phyloP scores from a whole-genome alignment of 306 rosid species.

The Quercus engelmannii region DNA sequence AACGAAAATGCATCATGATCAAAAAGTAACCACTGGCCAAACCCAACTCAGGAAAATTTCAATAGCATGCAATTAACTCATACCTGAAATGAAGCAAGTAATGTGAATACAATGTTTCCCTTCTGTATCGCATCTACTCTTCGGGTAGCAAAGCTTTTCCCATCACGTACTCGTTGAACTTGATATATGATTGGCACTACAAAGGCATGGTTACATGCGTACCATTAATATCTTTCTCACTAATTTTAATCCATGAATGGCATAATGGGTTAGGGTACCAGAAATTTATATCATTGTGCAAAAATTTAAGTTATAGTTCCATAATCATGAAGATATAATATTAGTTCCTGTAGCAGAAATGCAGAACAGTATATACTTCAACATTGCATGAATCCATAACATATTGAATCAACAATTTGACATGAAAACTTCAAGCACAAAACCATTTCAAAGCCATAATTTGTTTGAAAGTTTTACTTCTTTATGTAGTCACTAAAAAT shows the following conservation, averaged over 20 bases:
- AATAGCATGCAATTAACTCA: background rate
- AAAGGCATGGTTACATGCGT: slow-evolving; percentile 17
- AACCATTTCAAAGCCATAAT: background rate
- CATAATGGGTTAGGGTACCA: background rate
- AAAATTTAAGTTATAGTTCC: background rate
- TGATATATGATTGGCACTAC: slow-evolving; percentile 87
- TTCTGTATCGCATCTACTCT: slow-evolving; percentile 89
- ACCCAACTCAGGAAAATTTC: background rate
- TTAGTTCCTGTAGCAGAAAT: background rate
- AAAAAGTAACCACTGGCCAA: background rate
- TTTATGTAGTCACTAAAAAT: background rate
- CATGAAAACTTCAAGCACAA: background rate
- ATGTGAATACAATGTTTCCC: slow-evolving; percentile 75
- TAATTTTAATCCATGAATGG: background rate
- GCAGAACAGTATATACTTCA: background rate
- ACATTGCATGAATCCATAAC: background rate
- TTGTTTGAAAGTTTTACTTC: background rate
- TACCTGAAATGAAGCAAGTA: slow-evolving; percentile 91
- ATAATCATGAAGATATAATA: background rate
- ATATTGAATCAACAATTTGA: background rate
- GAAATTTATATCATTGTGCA: background rate
- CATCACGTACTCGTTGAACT: slow-evolving; percentile 78
- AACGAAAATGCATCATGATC: background rate
- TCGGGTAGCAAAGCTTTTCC: slow-evolving; percentile 94
- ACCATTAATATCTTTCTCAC: background rate